These are phyloP conservation scores for Cladosporium sp. DNA, from an alignment of 2,329 filamentous ascomycete species.

Conservation along the genomic window DNA sequence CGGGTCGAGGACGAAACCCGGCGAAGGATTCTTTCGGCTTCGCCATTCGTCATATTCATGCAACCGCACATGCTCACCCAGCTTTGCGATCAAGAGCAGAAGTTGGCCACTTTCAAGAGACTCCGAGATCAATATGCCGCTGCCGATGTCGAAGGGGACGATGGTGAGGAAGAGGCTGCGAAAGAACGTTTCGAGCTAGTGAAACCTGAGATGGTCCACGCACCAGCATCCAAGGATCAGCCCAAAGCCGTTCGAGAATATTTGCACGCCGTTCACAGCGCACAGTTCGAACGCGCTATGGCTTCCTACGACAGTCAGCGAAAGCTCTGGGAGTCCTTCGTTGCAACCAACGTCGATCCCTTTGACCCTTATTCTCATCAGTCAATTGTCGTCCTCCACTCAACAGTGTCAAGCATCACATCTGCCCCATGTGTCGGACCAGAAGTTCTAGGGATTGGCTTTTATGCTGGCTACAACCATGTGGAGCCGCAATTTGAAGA, in stretches of 20 bases:
- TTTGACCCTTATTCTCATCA: slow-evolving; percentile 96
- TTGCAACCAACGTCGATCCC: slow-evolving; percentile 79
- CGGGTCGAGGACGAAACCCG: slow-evolving; percentile 92
- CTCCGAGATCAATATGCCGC: slow-evolving; percentile 67
- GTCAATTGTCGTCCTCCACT: slow-evolving; percentile 92
- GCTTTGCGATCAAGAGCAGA: slow-evolving; percentile 83
- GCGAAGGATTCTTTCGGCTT: slow-evolving; percentile 89
- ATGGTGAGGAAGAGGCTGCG: slow-evolving; percentile 36
- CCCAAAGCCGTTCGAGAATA: slow-evolving; percentile 89
- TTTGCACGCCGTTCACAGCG: slow-evolving; percentile 88
- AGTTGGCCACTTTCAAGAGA: slow-evolving; percentile 74
- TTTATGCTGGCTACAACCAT: slow-evolving; percentile 81
- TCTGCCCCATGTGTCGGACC: slow-evolving; percentile 92
- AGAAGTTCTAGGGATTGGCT: slow-evolving; percentile 82
- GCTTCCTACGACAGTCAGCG: slow-evolving; percentile 94
- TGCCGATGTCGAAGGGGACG: slow-evolving; percentile 38
- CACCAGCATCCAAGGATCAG: slow-evolving; percentile 76
- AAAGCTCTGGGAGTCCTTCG: slow-evolving; percentile 92
- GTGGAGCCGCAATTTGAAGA: slow-evolving; percentile 65
- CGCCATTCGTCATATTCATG: slow-evolving; percentile 92
- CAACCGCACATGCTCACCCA: slow-evolving; percentile 91
- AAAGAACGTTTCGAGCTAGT: slow-evolving; percentile 74
- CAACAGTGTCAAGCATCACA: slow-evolving; percentile 86
- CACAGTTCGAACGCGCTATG: slow-evolving; percentile 91
- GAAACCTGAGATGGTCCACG: slow-evolving; percentile 91